Evolutionary conservation across 2,329 filamentous ascomycete species (phyloP).

Genomic region (Diaporthe sp.): DNA sequence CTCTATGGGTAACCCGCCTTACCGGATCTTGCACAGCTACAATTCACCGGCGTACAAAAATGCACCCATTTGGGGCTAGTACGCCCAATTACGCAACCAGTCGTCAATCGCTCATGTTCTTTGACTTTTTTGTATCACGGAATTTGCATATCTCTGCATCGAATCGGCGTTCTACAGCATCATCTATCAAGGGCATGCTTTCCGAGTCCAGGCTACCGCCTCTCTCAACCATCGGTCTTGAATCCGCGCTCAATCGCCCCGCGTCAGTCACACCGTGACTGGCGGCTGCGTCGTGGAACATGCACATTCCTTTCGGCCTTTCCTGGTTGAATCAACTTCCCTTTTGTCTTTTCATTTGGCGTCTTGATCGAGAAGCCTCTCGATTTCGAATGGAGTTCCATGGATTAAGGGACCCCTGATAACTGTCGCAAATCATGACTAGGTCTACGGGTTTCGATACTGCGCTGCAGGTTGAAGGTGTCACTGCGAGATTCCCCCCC

Average conservation of each 20-base stretch:
- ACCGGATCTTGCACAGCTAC: slow-evolving; percentile 67
- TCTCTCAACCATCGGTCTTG: neutral
- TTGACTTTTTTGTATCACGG: neutral
- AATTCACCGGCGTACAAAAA: slow-evolving; percentile 67
- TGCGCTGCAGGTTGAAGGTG: neutral
- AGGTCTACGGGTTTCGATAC: neutral
- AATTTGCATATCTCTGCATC: slow-evolving; percentile 26
- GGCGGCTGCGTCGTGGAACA: neutral
- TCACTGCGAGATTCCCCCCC: neutral
- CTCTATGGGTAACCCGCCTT: slow-evolving; percentile 48
- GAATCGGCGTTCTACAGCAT: slow-evolving; percentile 22
- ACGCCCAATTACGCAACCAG: neutral
- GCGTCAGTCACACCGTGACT: neutral
- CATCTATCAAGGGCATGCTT: neutral
- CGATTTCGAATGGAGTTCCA: neutral
- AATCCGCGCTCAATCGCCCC: neutral
- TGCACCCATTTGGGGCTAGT: slow-evolving; percentile 65
- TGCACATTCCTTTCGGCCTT: neutral
- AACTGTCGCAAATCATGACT: neutral
- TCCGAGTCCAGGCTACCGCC: neutral
- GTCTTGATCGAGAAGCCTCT: neutral
- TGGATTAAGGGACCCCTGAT: neutral
- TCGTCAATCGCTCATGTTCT: neutral
- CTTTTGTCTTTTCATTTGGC: slow-evolving; percentile 13
- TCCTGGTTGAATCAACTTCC: neutral